A percentile compares a stretch with the other conserved stretches of the same genome.
phyloP scores from a whole-genome alignment of 1,139 yeast genomes.

The Hansenula sp. region DNA sequence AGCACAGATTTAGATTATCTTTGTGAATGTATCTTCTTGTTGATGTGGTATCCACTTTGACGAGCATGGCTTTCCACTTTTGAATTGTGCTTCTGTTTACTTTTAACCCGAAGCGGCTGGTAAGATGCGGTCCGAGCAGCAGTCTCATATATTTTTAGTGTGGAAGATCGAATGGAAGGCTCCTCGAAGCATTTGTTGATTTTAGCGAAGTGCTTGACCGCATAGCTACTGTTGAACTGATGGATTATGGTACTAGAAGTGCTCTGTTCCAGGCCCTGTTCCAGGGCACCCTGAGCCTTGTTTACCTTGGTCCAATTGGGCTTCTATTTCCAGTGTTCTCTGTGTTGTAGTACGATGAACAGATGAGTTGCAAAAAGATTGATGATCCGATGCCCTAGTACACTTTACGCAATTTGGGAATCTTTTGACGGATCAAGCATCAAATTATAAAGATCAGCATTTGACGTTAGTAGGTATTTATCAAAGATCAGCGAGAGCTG shows the following conservation, averaged over 20 bases:
- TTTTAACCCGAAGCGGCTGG: not conserved
- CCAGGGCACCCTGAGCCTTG: no score
- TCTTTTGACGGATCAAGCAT: no score
- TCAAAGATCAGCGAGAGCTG: no score
- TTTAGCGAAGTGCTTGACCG: slow-evolving; percentile 1
- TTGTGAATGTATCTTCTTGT: not conserved
- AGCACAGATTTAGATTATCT: not conserved
- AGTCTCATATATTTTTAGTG: not conserved
- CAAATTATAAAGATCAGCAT: no score
- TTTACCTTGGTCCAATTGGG: no score
- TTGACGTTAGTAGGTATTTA: no score
- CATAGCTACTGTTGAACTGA: not conserved
- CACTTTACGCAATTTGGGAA: no score
- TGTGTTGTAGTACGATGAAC: not conserved
- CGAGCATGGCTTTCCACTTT: not conserved
- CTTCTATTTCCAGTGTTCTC: not conserved
- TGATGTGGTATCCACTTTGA: not conserved
- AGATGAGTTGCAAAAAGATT: no score
- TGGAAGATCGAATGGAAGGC: not conserved
- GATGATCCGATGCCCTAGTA: no score
- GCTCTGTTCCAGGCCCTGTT: not conserved
- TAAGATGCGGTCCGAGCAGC: not conserved
- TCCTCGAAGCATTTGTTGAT: no score
- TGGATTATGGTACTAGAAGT: not conserved
- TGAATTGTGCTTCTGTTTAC: not conserved